Base-by-base conservation (phyloP, 352 stramenopile species). In the Globisporangium orthogonon region DNA sequence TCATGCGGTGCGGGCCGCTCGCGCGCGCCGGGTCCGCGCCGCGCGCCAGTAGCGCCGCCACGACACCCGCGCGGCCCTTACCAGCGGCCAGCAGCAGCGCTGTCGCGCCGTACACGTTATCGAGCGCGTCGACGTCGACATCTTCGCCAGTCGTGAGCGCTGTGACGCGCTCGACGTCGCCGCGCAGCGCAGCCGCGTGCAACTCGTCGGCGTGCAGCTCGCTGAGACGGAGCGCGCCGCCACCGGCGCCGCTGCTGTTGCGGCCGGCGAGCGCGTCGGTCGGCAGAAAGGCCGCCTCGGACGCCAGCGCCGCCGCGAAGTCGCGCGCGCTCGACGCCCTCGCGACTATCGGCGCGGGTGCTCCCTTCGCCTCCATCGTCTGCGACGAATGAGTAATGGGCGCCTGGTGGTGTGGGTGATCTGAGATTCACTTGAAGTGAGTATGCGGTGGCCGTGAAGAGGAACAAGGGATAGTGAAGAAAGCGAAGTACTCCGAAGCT, bases 321-420 rank as follows among this genome's bases (percentile, higher is more conserved):
- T 62, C 57, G 57, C 52, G 65, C 7, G 41, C 60, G 14, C 61
- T 61, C 35, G 46, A 62, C n/a, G 54, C 53, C 61, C 43, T 50
- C 41, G 39, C 31, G 14, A 62, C 11, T 31, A 62, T 56, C 30
- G 57, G 33, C 11, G 50, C 28, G 31, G 45, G 56, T 14, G 44
- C 35, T 7, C 14, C 35, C 5, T 7, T 18, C 48, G 48, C 23
- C 29, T 17, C 48, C 41, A 13, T 39, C 7, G 14, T 40, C 43
- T 48, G 43, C 30, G 43, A 48, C 15, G 43, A 30, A 13, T 48
- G 43, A 48, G 17, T n/a, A 13, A 29, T 48, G 7, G 45, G 45
- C 45, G 45, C 33, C 45, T 50, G 45, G 2, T 50, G 45, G 23
- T 6, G n/a, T 48, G 39, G 43, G 18, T 31, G 18, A 49, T 31